Conservation (phyloP, 2,329 filamentous ascomycete species). For the Claviceps sp. region DNA sequence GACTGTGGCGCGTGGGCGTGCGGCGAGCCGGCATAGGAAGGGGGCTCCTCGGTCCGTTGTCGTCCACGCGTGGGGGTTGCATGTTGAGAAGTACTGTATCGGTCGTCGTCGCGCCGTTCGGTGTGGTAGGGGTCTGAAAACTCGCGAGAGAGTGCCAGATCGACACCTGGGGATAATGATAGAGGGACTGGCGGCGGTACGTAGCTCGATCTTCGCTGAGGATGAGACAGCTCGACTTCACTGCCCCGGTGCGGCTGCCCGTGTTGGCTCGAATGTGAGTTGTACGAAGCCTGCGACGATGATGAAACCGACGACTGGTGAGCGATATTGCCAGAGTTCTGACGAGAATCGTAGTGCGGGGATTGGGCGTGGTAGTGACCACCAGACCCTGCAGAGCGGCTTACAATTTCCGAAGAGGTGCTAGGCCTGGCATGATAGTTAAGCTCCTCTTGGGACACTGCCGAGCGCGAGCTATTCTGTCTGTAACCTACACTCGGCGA, state of each 20-base stretch:
- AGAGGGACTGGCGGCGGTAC: constrained; percentile 36
- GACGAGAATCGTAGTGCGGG: constrained; percentile 10
- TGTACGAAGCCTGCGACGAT: constrained; percentile 13
- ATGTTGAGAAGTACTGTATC: constrained; percentile 27
- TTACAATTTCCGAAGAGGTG: constrained; percentile 32
- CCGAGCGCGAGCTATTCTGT: constrained; percentile 12
- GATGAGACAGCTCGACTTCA: constrained; percentile 23
- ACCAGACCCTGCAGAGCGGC: constrained; percentile 17
- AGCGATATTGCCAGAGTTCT: constrained; percentile 10
- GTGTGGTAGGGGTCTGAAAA: constrained; percentile 36
- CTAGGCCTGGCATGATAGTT: constrained; percentile 26
- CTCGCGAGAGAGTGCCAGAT: constrained; percentile 41
- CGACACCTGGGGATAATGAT: constrained; percentile 47
- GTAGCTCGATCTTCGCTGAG: constrained; percentile 23
- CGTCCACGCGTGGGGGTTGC: constrained; percentile 30
- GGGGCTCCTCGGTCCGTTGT: constrained; percentile 19
- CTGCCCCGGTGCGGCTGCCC: constrained; percentile 18
- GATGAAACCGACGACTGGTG: constrained; percentile 17
- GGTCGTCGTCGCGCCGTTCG: constrained; percentile 18
- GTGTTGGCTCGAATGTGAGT: constrained; percentile 16
- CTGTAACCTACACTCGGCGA: constrained; percentile 23
- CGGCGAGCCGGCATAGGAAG: constrained; percentile 14
- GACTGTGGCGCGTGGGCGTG: constrained; percentile 24
- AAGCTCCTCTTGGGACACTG: constrained; percentile 20
- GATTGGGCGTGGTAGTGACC: constrained; percentile 15